Evolutionary conservation across 1,284 basidiomycete genomes (phyloP).

Genomic region (Phlebopus sp.): DNA sequence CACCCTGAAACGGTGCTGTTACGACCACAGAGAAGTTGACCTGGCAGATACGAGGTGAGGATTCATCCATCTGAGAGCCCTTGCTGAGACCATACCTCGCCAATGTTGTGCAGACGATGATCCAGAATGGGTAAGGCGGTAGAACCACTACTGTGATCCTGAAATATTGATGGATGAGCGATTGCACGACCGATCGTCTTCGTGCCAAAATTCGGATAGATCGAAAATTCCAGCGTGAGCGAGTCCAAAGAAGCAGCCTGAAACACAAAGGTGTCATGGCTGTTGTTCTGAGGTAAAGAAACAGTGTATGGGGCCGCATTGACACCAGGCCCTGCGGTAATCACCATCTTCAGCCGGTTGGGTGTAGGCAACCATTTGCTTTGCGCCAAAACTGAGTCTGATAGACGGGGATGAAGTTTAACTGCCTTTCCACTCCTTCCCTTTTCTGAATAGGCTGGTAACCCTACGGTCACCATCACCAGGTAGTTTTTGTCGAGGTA

Average conservation of each 20-base stretch:
- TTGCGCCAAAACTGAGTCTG: slow-evolving; percentile 52
- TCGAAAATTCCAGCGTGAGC: slow-evolving; percentile 88
- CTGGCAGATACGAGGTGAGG: slow-evolving; percentile 37
- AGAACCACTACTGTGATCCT: slow-evolving; percentile 50
- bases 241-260: slow-evolving; percentile 69
- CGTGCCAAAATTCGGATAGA: slow-evolving; percentile 98
- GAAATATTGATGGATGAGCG: slow-evolving; percentile 77
- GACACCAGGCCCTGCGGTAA: slow-evolving; percentile 77
- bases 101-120: slow-evolving; percentile 90
- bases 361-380: slow-evolving; percentile 58
- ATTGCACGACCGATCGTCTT: slow-evolving; percentile 95
- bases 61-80: slow-evolving; percentile 6
- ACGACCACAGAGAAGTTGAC: slow-evolving; percentile 89
- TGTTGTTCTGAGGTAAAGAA: slow-evolving; percentile 80
- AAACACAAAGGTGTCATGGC: slow-evolving; percentile 85
- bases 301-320: slow-evolving; percentile 87
- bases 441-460: slow-evolving; percentile 42
- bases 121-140: slow-evolving; percentile 79
- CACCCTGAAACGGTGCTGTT: slow-evolving; percentile 88
- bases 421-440: slow-evolving; percentile 42
- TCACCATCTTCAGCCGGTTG: slow-evolving; percentile 91
- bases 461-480: slow-evolving; percentile 87
- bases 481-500: slow-evolving; percentile 88
- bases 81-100: slow-evolving; percentile 62
- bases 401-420: slow-evolving; percentile 65